A percentile compares a stretch with the other conserved stretches of the same genome.
These are phyloP conservation scores for Silene noctiflora DNA, from an alignment of 179 eudicot genomes.

Conservation along the genomic window DNA sequence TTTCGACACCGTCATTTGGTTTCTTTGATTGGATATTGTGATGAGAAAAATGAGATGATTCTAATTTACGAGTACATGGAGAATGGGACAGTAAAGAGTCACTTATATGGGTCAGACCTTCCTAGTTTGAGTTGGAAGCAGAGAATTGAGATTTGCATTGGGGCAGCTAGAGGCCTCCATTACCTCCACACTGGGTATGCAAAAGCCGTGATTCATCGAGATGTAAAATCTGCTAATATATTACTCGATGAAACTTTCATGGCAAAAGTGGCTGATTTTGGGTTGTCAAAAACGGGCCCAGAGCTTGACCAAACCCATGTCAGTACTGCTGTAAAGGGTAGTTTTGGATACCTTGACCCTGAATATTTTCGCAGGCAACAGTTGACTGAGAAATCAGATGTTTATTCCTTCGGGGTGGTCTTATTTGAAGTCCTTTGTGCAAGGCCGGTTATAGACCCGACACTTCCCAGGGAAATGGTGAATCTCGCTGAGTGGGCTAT, in stretches of 20 bases:
- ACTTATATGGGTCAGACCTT: slow-evolving; percentile 38
- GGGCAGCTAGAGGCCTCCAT: slow-evolving; percentile 49
- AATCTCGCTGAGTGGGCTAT: slow-evolving; percentile 51
- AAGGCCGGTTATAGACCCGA: slow-evolving; percentile 47
- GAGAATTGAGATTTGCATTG: slow-evolving; percentile 49
- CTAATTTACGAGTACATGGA: slow-evolving; percentile 46
- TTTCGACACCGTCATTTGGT: slow-evolving; percentile 47
- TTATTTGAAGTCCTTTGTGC: slow-evolving; percentile 48
- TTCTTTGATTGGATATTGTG: slow-evolving; percentile 47
- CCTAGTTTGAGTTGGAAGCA: slow-evolving; percentile 45
- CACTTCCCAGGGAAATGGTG: slow-evolving; percentile 44
- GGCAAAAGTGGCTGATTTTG: slow-evolving; percentile 50
- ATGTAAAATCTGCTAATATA: slow-evolving; percentile 45
- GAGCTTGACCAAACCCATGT: slow-evolving; percentile 47
- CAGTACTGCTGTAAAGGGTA: slow-evolving; percentile 52
- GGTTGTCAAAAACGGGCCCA: slow-evolving; percentile 46
- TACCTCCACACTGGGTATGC: slow-evolving; percentile 47
- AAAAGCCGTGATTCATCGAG: slow-evolving; percentile 43
- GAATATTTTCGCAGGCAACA: slow-evolving; percentile 52
- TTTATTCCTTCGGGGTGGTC: slow-evolving; percentile 51
- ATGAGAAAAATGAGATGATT: slow-evolving; percentile 45
- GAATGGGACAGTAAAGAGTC: slow-evolving; percentile 43
- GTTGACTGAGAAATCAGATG: slow-evolving; percentile 50
- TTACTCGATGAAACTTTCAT: slow-evolving; percentile 44
- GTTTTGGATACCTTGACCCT: slow-evolving; percentile 50